Conservation (phyloP, 2,329 filamentous ascomycete species). For the Colletotrichum gigasporum region DNA sequence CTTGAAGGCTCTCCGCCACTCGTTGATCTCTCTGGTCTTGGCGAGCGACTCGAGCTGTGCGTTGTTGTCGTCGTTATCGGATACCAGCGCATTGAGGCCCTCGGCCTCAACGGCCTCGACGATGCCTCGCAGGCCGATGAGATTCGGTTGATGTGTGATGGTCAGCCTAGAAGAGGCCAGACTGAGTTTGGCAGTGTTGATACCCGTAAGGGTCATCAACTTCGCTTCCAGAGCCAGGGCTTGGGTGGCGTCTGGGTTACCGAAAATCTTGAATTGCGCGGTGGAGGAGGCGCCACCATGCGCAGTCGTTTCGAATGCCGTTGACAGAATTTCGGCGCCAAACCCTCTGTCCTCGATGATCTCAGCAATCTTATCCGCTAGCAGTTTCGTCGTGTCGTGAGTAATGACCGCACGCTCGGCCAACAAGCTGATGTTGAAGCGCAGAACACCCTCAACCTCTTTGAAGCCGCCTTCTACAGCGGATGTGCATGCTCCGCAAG, state of each 20-base stretch:
- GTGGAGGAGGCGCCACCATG: conserved; percentile 60
- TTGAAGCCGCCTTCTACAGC: conserved; percentile 87
- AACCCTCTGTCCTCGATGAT: conserved; percentile 92
- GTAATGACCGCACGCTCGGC: conserved; percentile 91
- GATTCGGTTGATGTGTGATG: conserved; percentile 75
- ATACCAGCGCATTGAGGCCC: conserved; percentile 88
- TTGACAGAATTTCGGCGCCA: conserved; percentile 84
- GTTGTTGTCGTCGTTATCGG: conserved; percentile 94
- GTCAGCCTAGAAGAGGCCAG: conserved; percentile 78
- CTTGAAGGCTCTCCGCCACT: conserved; percentile 86
- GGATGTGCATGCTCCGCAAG: conserved; percentile 94
- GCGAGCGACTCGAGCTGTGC: conserved; percentile 95
- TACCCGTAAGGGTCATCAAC: conserved; percentile 72
- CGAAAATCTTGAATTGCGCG: conserved; percentile 86
- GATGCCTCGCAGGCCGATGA: conserved; percentile 81
- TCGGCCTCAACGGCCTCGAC: conserved; percentile 84
- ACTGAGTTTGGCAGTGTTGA: conserved; percentile 78
- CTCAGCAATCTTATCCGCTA: conserved; percentile 78
- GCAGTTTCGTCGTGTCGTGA: conserved; percentile 78
- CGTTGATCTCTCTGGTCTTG: conserved; percentile 95
- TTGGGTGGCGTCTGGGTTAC: conserved; percentile 75
- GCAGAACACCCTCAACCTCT: conserved; percentile 78
- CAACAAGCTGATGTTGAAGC: conserved; percentile 94
- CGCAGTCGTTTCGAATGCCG: conserved; percentile 64
- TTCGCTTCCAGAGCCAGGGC: conserved; percentile 77